Conservation (phyloP, 768 basidiomycete genomes). For the Rhodotorula paludigena region DNA sequence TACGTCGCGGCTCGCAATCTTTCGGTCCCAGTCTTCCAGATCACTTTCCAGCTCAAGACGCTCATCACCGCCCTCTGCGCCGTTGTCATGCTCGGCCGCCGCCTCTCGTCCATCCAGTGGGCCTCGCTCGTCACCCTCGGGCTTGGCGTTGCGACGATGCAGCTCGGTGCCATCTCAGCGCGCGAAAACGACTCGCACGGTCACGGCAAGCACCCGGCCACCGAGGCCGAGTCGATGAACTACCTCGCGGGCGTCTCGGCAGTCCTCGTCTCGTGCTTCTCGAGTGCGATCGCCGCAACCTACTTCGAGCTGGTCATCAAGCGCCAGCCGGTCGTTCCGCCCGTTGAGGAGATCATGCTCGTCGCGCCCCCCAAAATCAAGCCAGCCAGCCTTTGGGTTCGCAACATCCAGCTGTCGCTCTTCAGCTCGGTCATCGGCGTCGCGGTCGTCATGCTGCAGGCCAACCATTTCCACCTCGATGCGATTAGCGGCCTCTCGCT, state of each 20-base stretch:
- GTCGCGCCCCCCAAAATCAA: slow-evolving; percentile 29
- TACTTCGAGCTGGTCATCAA: slow-evolving; percentile 39
- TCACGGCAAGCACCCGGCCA: slow-evolving; percentile 9
- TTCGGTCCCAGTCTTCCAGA: slow-evolving; percentile 43
- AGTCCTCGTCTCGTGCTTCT: slow-evolving; percentile 36
- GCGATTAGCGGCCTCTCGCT: slow-evolving; percentile 30
- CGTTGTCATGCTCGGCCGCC: slow-evolving; percentile 34
- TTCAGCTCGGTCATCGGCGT: slow-evolving; percentile 32
- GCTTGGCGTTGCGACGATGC: slow-evolving; percentile 35
- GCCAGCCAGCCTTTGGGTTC: slow-evolving; percentile 35
- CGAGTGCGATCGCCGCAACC: slow-evolving; percentile 36
- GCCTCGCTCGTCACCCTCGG: slow-evolving; percentile 34
- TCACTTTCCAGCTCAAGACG: slow-evolving; percentile 43
- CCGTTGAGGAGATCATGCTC: slow-evolving; percentile 25
- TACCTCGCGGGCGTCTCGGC: slow-evolving; percentile 31
- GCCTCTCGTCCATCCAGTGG: slow-evolving; percentile 29
- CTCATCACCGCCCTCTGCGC: slow-evolving; percentile 35
- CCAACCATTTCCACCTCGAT: slow-evolving; percentile 27
- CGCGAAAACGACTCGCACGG: slow-evolving; percentile 19
- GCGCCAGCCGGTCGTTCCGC: slow-evolving; percentile 12
- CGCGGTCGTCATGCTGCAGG: slow-evolving; percentile 30
- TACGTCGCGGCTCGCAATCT: slow-evolving; percentile 40
- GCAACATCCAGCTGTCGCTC: slow-evolving; percentile 38
- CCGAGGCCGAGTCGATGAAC: slow-evolving; percentile 9
- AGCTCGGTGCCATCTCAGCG: slow-evolving; percentile 33